These are phyloP conservation scores for Xylaria flabelliformis DNA, from an alignment of 495 filamentous ascomycete genomes.

Conservation along the genomic window DNA sequence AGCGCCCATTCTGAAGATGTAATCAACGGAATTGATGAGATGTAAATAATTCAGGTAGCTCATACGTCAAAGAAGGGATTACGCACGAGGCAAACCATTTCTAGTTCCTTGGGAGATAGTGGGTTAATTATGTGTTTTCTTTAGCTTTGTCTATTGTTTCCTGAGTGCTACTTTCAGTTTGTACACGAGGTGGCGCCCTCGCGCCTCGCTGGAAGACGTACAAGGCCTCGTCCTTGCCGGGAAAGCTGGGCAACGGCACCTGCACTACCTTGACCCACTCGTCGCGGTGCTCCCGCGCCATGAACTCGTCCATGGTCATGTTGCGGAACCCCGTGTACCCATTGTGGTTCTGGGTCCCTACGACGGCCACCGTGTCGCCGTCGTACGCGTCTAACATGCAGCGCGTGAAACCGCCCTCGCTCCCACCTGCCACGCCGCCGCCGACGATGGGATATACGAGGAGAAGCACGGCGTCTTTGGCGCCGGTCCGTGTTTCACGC, in stretches of 20 bases:
- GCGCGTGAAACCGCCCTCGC: constrained; percentile 56
- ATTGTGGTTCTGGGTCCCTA: constrained; percentile 68
- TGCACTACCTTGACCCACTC: constrained; percentile 52
- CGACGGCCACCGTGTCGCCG: constrained; percentile 65
- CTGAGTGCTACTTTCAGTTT: neutral
- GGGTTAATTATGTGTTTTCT: constrained; percentile 14
- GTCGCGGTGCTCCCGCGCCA: constrained; percentile 51
- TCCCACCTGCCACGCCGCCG: constrained; percentile 41
- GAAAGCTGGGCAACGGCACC: constrained; percentile 59
- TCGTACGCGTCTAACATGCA: constrained; percentile 57
- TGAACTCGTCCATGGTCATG: constrained; percentile 61
- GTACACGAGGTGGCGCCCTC: constrained; percentile 28
- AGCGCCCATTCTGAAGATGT: neutral
- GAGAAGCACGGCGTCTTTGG: constrained; percentile 56
- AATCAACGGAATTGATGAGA: neutral
- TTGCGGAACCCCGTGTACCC: constrained; percentile 67
- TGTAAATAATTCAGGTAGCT: constrained; percentile 4
- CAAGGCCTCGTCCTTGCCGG: constrained; percentile 62
- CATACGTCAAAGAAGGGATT: neutral
- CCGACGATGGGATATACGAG: constrained; percentile 68
- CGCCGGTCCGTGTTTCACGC: constrained; percentile 36
- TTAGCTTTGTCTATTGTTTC: constrained; percentile 17
- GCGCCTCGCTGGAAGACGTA: constrained; percentile 54
- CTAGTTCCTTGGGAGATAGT: neutral
- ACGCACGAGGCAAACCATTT: neutral